phyloP scores from a whole-genome alignment of 2,329 filamentous ascomycete species.

The Grosmannia penicillata region DNA sequence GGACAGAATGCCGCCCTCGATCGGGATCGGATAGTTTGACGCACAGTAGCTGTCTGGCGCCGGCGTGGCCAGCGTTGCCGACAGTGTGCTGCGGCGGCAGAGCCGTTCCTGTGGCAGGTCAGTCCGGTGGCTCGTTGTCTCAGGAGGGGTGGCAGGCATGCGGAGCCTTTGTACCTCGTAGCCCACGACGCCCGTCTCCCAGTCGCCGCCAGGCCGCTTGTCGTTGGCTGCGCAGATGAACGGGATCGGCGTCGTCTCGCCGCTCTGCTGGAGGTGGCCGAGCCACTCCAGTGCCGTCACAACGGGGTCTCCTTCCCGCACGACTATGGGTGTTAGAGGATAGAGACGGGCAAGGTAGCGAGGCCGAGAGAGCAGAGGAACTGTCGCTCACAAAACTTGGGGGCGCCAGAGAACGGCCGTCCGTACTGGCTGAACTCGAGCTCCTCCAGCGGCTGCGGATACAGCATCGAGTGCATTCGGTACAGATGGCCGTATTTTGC shows the following conservation, averaged over 20 bases:
- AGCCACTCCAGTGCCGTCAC: slow-evolving; percentile 45
- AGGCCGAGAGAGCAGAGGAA: neutral
- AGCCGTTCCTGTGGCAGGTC: slow-evolving; percentile 43
- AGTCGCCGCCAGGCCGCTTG: slow-evolving; percentile 63
- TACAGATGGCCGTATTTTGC: slow-evolving; percentile 38
- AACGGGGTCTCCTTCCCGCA: slow-evolving; percentile 43
- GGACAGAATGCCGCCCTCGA: slow-evolving; percentile 55
- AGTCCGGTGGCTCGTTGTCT: neutral
- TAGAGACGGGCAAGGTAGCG: neutral
- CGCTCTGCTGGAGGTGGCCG: slow-evolving; percentile 19
- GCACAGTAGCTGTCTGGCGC: slow-evolving; percentile 29
- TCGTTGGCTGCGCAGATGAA: slow-evolving; percentile 66
- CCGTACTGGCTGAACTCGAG: slow-evolving; percentile 22
- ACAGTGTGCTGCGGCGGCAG: slow-evolving; percentile 59
- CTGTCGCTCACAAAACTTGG: slow-evolving; percentile 23
- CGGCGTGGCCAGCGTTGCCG: slow-evolving; percentile 50
- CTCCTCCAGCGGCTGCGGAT: slow-evolving; percentile 33
- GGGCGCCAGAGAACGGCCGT: slow-evolving; percentile 21
- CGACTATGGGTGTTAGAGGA: slow-evolving; percentile 17
- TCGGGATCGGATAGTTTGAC: slow-evolving; percentile 56
- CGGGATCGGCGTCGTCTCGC: slow-evolving; percentile 33
- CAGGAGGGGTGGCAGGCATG: neutral
- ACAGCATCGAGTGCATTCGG: slow-evolving; percentile 44
- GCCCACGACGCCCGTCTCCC: slow-evolving; percentile 48
- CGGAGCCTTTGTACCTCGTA: slow-evolving; percentile 29